A percentile compares a stretch with the other conserved stretches of the same genome.
These are phyloP conservation scores for Ogataea ramenticola DNA, from an alignment of 805 yeast genomes.

Conservation along the genomic window DNA sequence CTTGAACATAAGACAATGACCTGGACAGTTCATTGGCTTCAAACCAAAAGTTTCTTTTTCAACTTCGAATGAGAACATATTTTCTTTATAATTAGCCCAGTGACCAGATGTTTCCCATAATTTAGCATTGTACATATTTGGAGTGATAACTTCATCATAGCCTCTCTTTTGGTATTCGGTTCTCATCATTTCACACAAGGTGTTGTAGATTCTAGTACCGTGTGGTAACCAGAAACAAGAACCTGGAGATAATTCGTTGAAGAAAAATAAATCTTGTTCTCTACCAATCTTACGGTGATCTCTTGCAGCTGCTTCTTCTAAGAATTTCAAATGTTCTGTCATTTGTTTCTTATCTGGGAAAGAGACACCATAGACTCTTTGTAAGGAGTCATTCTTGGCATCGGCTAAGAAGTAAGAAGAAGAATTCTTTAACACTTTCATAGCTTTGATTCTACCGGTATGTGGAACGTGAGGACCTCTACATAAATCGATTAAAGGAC, in stretches of 20 bases:
- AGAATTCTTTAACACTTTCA: conserved; percentile 91
- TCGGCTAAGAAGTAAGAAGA: conserved; percentile 96
- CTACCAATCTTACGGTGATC: conserved; percentile 95
- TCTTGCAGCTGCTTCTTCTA: conserved; percentile 93
- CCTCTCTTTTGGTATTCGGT: conserved; percentile 88
- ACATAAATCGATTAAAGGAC: conserved; percentile 94
- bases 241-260: conserved; percentile 97
- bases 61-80: conserved; percentile 94
- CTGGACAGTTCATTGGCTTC: conserved; percentile 91
- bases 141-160: conserved; percentile 96
- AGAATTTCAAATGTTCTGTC: conserved; percentile 90
- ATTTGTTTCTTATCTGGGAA: conserved; percentile 97
- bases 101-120: conserved; percentile 99
- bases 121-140: conserved; percentile 96
- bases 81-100: conserved; percentile 96
- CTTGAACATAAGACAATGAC: conserved; percentile 90
- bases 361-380: conserved; percentile 94
- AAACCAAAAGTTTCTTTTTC: conserved; percentile 94
- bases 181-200: conserved; percentile 73
- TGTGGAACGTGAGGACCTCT: conserved; percentile 97
- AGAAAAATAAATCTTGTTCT: conserved; percentile 92
- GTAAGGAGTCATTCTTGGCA: conserved; percentile 85
- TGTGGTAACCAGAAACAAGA: conserved; percentile 98
- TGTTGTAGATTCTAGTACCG: conserved; percentile 95
- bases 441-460: conserved; percentile 92